Percentiles rank a stretch among this genome's conserved stretches.
Conservation (phyloP, 1,139 yeast genomes). For the Saccharomyces pastorianus region DNA sequence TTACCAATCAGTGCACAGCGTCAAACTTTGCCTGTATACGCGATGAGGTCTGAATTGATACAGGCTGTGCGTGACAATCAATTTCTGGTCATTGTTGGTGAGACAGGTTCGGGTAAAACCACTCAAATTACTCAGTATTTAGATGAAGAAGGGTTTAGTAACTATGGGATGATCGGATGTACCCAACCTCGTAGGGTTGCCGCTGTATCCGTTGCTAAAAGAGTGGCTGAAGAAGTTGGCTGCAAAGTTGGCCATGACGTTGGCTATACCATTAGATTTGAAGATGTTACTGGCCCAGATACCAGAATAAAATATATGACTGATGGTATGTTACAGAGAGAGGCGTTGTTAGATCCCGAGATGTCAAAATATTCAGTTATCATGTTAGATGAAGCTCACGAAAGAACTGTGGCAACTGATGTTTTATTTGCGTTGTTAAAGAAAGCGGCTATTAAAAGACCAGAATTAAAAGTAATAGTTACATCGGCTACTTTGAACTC, state of each 20-base stretch:
- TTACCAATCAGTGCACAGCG: conserved; percentile 54
- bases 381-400: conserved; percentile 94
- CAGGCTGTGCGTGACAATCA: conserved; percentile 57
- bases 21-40: conserved; percentile 68
- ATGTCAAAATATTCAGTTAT: conserved; percentile 72
- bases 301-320: conserved; percentile 83
- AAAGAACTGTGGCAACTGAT: conserved; percentile 90
- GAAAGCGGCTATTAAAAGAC: conserved; percentile 59
- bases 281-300: conserved; percentile 54
- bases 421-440: conserved; percentile 79
- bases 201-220: conserved; percentile 83
- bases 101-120: conserved; percentile 96
- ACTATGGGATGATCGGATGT: conserved; percentile 61
- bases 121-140: conserved; percentile 90
- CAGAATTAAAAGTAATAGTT: conserved; percentile 68
- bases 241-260: conserved; percentile 66
- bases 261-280: conserved; percentile 84
- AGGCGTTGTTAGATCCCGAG: conserved; percentile 66
- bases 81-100: conserved; percentile 85
- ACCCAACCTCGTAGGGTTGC: conserved; percentile 97
- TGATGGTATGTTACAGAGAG: conserved; percentile 89
- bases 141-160: conserved; percentile 70
- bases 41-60: conserved; percentile 55
- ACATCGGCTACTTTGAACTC: conserved; percentile 94
- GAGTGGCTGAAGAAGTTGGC: conserved; percentile 85